A percentile compares a stretch with the other conserved stretches of the same genome.
phyloP scores from a whole-genome alignment of 345 rosid species.

The Brassica carinata region DNA sequence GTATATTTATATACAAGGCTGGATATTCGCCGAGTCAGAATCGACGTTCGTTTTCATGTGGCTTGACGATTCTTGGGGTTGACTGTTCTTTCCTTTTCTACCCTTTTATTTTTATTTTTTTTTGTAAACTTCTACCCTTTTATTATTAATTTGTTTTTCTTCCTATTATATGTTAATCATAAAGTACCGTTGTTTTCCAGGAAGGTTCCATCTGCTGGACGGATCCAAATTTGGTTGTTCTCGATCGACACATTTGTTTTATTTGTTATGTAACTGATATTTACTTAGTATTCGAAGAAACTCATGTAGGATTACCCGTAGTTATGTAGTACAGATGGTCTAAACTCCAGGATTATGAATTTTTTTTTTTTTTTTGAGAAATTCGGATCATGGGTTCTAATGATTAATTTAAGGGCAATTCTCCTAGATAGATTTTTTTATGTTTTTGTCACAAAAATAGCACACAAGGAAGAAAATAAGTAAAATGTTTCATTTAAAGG shows the following conservation, averaged over 20 bases:
- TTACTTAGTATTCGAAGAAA: not conserved
- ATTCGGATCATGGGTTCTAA: too few species aligned
- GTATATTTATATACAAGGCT: conserved; percentile 25
- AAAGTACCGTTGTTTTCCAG: not conserved
- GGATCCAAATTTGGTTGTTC: conserved; percentile 6
- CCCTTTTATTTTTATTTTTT: not conserved
- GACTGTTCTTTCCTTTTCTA: conserved; percentile 30
- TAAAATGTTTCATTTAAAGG: too few species aligned
- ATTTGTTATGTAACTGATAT: not conserved
- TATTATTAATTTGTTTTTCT: not conserved
- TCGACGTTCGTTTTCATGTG: conserved; percentile 39
- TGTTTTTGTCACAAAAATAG: too few species aligned
- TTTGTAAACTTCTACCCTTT: not conserved
- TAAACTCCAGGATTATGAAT: not conserved
- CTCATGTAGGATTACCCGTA: conserved; percentile 3
- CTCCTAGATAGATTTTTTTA: too few species aligned
- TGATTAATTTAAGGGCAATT: too few species aligned
- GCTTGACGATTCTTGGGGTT: conserved; percentile 42
- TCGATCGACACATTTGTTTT: not conserved
- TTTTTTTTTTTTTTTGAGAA: too few species aligned
- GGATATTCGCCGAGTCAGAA: conserved; percentile 34
- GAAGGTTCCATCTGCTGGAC: conserved; percentile 31
- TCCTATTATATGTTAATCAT: not conserved
- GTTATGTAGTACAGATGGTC: not conserved
- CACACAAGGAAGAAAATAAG: too few species aligned